These are phyloP conservation scores for Phytopythium vexans DNA, from an alignment of 352 stramenopile species.

Conservation along the genomic window DNA sequence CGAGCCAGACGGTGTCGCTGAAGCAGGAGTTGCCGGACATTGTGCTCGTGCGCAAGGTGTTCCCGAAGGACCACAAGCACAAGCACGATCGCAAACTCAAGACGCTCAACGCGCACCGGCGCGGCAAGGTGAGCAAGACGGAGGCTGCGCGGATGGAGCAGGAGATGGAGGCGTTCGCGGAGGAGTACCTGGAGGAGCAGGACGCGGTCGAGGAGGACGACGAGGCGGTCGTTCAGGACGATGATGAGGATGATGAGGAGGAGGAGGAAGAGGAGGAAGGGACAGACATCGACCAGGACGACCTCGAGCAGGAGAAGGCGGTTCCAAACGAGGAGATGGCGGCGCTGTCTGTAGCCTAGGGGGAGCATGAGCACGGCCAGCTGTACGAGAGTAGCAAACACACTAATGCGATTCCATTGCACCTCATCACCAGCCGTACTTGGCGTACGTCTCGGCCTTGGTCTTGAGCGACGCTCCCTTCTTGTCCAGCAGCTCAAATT, in stretches of 20 bases:
- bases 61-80: constrained; percentile 43
- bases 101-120: constrained; percentile 33
- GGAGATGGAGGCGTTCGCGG: constrained; percentile 59
- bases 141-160: constrained; percentile 42
- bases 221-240: constrained; percentile 13
- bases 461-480: constrained; percentile 65
- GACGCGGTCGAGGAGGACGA: constrained; percentile 22
- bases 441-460: constrained; percentile 75
- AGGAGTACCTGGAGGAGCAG: constrained; percentile 59
- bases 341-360: constrained; percentile 21
- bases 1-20: constrained; percentile 32
- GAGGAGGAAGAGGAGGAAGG: constrained; percentile 9
- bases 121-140: constrained; percentile 46
- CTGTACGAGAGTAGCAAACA: too few species aligned
- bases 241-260: constrained; percentile 14
- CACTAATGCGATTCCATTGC: constrained; percentile 4
- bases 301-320: constrained; percentile 19
- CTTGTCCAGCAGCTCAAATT: constrained; percentile 70
- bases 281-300: constrained; percentile 12
- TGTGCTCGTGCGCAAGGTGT: constrained; percentile 73
- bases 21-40: constrained; percentile 68
- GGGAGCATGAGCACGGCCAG: neutral
- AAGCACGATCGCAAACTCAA: constrained; percentile 39
- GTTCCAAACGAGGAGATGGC: constrained; percentile 9
- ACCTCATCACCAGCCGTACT: constrained; percentile 66